Evolutionary conservation across 345 rosid genomes (phyloP).

Genomic region (Syzygium oleosum): DNA sequence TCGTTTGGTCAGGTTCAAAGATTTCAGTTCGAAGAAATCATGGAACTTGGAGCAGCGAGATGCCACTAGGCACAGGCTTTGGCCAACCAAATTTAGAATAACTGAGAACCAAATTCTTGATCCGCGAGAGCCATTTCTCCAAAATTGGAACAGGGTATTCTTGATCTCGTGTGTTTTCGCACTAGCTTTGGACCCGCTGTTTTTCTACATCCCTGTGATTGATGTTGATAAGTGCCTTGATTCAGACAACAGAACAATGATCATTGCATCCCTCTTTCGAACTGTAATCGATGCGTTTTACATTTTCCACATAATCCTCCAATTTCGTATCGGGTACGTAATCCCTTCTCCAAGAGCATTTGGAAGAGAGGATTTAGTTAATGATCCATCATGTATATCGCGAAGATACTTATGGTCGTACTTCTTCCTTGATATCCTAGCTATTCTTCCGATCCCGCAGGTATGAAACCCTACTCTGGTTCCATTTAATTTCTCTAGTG

Average conservation of each 20-base stretch:
- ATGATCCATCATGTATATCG: constrained; percentile 44
- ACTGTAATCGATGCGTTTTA: constrained; percentile 46
- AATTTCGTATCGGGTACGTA: constrained; percentile 64
- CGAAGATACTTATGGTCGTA: constrained; percentile 33
- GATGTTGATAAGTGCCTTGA: constrained; percentile 30
- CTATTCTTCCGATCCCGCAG: constrained; percentile 87
- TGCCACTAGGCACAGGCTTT: not conserved
- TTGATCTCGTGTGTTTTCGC: constrained; percentile 50
- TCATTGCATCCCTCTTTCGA: constrained; percentile 42
- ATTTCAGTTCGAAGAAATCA: constrained; percentile 21
- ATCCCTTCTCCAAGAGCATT: constrained; percentile 71
- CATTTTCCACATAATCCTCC: constrained; percentile 50
- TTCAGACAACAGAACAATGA: constrained; percentile 32
- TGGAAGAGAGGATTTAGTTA: constrained; percentile 70
- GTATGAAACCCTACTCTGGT: constrained; percentile 6
- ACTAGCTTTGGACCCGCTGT: constrained; percentile 58
- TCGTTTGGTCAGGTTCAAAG: constrained; percentile 28
- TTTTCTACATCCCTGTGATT: constrained; percentile 66
- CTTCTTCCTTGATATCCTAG: constrained; percentile 52
- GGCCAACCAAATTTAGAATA: too few species aligned
- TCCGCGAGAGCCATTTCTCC: constrained; percentile 59
- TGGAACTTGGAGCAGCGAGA: constrained; percentile 2
- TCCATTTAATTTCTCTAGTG: not conserved
- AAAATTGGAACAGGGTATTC: constrained; percentile 55
- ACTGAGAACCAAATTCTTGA: constrained; percentile 29